Evolutionary conservation across 192 early-diverging fungal species (phyloP), one percentile per base, ranked within the genome.

Genomic region (Umbelopsis vinacea): DNA sequence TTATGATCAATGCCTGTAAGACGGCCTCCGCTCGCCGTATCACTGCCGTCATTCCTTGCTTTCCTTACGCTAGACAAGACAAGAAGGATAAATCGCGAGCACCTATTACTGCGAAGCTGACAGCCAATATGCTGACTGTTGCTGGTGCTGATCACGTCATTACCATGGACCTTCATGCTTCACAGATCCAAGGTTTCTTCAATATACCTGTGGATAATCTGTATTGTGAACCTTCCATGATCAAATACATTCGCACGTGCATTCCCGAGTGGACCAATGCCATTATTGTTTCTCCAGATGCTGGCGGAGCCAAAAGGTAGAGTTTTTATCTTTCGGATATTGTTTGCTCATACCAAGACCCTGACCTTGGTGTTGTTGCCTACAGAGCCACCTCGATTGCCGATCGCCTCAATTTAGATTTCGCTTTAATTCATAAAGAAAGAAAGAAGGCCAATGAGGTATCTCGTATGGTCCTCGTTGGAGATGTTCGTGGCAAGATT

Each of bases 341-440:
- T n/a, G 22, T 14, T n/a, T 52, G 47, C 14, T 38, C 23, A 52
- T 45, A 12, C 11, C 40, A 43, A 43, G 40, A 43, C 40, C 21
- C 24, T 29, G 45, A 29, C 14, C 21, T 43, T 43, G n/a, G 45
- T 54, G n/a, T 54, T 68, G 46, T 24, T 73, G 53, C 33, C 15
- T 74, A 43, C 11, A 94, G 97, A 71, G 97, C 95, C 26, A 98
- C 97, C 5, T 90, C 93, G 29, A 82, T 99, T 74, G 96, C 97
- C 11, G 97, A 99, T 84, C 87, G 92, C 11, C 88, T 99, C 75
- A 90, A 94, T 67, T 83, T 96, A 54, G 90, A 94, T 76, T 99
- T 99, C 87, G 97, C 96, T 17, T 85, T 99, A 83, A 96, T 99
- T 73, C 97, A 99, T 86, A 97, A 97, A 84, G 97, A 99, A 84